Base-by-base conservation (phyloP, 75 land plant genomes). In the Selaginella moellendorffii region DNA sequence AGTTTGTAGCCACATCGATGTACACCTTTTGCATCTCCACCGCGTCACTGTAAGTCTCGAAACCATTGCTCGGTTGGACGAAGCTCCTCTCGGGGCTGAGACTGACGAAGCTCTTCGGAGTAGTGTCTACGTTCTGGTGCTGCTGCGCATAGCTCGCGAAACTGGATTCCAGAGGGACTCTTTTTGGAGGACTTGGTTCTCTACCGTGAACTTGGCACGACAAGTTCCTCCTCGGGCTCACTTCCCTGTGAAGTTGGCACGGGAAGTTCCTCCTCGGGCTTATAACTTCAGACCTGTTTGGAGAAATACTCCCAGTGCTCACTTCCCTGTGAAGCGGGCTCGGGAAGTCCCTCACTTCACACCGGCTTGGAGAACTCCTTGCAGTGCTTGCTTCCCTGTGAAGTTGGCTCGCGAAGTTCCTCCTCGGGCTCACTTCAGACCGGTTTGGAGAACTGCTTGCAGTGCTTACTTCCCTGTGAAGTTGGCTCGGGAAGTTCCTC, bases 221-320 rank as follows among this genome's bases (percentile, higher is more conserved):
- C 20, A 26, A 28, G 8, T 31, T 71, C 27, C 26, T 25, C 18
- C 29, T 29, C 28, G 30, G 46, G 14, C 46, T 36, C n/a, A 36
- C 10, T 36, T 64, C 14, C 27, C 42, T 75, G 64, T 79, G n/a
- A n/a, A n/a, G n/a, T n/a, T n/a, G 88, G 97, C 63, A 88, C 88
- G 97, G 97, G 97, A 64, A 93, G 97, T 27, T n/a, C n/a, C n/a
- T n/a, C n/a, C n/a, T n/a, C n/a, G n/a, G n/a, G n/a, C n/a, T n/a
- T n/a, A n/a, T 36, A 36, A 14, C 14, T 36, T 36, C 46, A 5
- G 46, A 5, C 46, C 46, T 5, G 14, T 5, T 36, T 14, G 46
- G 46, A 36, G n/a, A n/a, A n/a, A n/a, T n/a, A n/a, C n/a, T n/a
- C n/a, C n/a, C n/a, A n/a, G n/a, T n/a, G n/a, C n/a, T n/a, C n/a